phyloP scores from a whole-genome alignment of 371 early-diverging fungal species.

The Encephalitozoon cuniculi region DNA sequence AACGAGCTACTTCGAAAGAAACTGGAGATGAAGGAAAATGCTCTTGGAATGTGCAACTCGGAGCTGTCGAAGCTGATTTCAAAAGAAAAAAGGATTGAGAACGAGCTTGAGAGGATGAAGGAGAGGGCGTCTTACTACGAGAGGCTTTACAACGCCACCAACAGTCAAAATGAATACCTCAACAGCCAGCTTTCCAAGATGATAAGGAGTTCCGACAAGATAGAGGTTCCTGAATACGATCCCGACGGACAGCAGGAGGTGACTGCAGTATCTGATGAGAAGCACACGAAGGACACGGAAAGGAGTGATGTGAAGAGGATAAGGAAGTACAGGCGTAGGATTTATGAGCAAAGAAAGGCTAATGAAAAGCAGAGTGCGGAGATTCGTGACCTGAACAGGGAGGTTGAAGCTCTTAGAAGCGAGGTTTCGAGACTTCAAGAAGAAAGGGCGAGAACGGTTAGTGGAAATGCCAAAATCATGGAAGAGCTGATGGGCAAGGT shows the following conservation, averaged over 20 bases:
- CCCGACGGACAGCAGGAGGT: background rate
- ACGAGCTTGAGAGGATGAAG: constrained; percentile 31
- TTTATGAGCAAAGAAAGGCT: constrained; percentile 24
- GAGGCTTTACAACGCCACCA: constrained; percentile 45
- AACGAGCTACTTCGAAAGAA: constrained; percentile 31
- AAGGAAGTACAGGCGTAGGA: constrained; percentile 29
- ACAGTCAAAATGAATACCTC: constrained; percentile 52
- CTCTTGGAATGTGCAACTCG: constrained; percentile 46
- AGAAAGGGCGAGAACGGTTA: constrained; percentile 9
- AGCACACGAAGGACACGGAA: background rate
- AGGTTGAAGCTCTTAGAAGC: constrained; percentile 31
- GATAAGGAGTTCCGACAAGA: constrained; percentile 31
- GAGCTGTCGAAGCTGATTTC: constrained; percentile 45
- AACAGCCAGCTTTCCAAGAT: constrained; percentile 44
- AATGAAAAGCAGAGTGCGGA: constrained; percentile 43
- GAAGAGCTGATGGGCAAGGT: constrained; percentile 23
- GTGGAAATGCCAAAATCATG: constrained; percentile 12
- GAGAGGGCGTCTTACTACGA: constrained; percentile 48
- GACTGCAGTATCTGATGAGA: background rate
- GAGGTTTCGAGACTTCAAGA: constrained; percentile 42
- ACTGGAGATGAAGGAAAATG: constrained; percentile 44
- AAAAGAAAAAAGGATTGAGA: constrained; percentile 31
- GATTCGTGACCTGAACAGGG: constrained; percentile 39
- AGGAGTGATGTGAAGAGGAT: constrained; percentile 17
- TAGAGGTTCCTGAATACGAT: constrained; percentile 10